phyloP scores from a whole-genome alignment of 1,284 basidiomycete species.

The Sanghuangporus weigelae region DNA sequence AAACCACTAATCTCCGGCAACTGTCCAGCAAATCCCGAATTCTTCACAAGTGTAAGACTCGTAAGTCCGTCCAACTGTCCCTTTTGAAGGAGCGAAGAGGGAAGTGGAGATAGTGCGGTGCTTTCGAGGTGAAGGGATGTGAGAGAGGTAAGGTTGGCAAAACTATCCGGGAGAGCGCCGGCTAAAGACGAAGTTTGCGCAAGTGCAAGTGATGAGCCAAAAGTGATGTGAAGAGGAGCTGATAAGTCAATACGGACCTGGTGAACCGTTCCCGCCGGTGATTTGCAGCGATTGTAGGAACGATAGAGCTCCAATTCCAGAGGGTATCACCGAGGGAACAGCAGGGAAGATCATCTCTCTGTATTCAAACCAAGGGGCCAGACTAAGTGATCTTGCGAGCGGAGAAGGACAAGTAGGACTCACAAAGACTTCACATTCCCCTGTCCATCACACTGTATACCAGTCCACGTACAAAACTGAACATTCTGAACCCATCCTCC shows the following conservation, averaged over 20 bases:
- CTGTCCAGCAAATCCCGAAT: conserved; percentile 38
- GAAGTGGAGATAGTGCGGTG: conserved; percentile 38
- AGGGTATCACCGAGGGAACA: conserved; percentile 40
- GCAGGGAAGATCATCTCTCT: conserved; percentile 43
- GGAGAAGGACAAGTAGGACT: conserved; percentile 21
- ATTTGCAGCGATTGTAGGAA: conserved; percentile 36
- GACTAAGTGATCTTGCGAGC: neutral
- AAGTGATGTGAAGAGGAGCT: neutral
- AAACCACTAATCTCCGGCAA: conserved; percentile 36
- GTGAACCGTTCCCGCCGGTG: conserved; percentile 37
- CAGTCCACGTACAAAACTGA: conserved; percentile 44
- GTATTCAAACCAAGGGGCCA: neutral
- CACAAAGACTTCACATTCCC: conserved; percentile 42
- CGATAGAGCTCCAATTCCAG: conserved; percentile 38
- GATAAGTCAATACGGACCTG: conserved; percentile 25
- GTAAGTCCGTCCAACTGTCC: conserved; percentile 30
- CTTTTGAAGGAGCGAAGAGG: conserved; percentile 32
- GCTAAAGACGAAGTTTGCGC: neutral
- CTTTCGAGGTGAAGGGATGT: conserved; percentile 40
- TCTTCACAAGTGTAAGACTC: conserved; percentile 39
- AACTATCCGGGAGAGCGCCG: conserved; percentile 35
- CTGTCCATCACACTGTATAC: conserved; percentile 38
- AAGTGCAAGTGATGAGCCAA: conserved; percentile 24
- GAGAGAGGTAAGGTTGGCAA: conserved; percentile 36
- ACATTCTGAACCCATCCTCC: conserved; percentile 44